Evolutionary conservation across 1,284 basidiomycete genomes (phyloP).

Genomic region (Phylloporus sp.): DNA sequence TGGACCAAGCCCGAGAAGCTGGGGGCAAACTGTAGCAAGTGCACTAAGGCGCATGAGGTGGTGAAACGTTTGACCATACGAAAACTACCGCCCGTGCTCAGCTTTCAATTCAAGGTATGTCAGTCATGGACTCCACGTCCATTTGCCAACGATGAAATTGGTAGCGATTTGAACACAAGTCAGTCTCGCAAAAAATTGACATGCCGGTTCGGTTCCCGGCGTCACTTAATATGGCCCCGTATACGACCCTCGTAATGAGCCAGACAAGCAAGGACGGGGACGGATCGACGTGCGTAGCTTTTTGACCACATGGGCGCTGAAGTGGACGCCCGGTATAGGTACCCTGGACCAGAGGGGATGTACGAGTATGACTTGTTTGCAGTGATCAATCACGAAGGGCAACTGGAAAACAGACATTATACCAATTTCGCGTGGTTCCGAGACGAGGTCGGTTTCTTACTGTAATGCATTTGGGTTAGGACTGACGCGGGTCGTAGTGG

Average conservation of each 20-base stretch:
- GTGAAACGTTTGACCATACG: conserved; percentile 87
- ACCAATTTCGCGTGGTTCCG: conserved; percentile 82
- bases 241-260: conserved; percentile 71
- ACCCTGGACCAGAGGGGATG: conserved; percentile 69
- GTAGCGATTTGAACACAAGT: conserved; percentile 89
- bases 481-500: conserved; percentile 64
- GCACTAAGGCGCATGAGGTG: conserved; percentile 75
- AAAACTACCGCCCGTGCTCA: conserved; percentile 89
- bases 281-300: conserved; percentile 43
- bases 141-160: neutral
- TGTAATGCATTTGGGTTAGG: neutral
- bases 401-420: conserved; percentile 95
- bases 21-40: conserved; percentile 74
- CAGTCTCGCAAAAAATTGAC: conserved; percentile 85
- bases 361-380: conserved; percentile 95
- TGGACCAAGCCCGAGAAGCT: conserved; percentile 88
- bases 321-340: conserved; percentile 31
- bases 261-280: conserved; percentile 52
- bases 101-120: conserved; percentile 94
- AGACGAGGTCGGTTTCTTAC: conserved; percentile 66
- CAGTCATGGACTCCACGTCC: neutral
- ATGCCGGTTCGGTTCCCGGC: conserved; percentile 85
- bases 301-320: neutral
- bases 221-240: conserved; percentile 88
- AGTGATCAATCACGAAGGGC: conserved; percentile 94